A percentile compares a stretch with the other conserved stretches of the same genome.
Evolutionary conservation across 257 asterid species (phyloP).

Genomic region (Nicotiana benthamiana): DNA sequence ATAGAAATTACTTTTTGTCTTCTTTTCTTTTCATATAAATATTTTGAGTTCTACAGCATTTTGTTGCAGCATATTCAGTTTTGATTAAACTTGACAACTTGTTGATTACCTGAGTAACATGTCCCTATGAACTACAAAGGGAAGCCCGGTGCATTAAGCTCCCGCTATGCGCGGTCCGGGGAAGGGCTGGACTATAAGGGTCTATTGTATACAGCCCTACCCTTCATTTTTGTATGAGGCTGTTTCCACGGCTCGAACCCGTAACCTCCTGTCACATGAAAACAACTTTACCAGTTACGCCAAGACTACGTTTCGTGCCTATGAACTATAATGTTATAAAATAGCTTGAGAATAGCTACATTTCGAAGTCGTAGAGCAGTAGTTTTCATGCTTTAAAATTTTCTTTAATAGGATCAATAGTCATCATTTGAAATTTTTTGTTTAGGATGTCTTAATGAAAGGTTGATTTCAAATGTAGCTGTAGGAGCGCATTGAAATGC

Average conservation of each 20-base stretch:
- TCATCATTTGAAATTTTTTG: not conserved
- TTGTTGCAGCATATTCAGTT: not conserved
- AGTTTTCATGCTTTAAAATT: not conserved
- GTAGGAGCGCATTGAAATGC: not conserved
- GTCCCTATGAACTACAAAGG: not conserved
- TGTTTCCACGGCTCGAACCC: no score
- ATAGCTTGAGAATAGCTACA: no score
- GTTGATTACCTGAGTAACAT: not conserved
- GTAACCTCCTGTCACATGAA: no score
- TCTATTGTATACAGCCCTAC: no score
- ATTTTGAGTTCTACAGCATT: not conserved
- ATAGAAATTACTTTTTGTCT: slow-evolving; percentile 14
- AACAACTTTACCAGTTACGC: no score
- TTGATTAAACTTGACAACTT: not conserved
- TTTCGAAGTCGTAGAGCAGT: not conserved
- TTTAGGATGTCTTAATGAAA: not conserved
- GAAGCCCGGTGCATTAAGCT: no score
- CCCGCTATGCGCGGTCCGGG: no score
- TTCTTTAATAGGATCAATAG: no score
- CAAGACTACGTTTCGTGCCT: no score
- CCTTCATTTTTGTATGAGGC: no score
- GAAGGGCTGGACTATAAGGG: no score
- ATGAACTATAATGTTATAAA: not conserved
- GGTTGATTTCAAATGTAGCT: not conserved
- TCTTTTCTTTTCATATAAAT: not conserved